A percentile compares a stretch with the other conserved stretches of the same genome.
Evolutionary conservation across 331 rosid species (phyloP).

Genomic region (Dryas integrifolia): DNA sequence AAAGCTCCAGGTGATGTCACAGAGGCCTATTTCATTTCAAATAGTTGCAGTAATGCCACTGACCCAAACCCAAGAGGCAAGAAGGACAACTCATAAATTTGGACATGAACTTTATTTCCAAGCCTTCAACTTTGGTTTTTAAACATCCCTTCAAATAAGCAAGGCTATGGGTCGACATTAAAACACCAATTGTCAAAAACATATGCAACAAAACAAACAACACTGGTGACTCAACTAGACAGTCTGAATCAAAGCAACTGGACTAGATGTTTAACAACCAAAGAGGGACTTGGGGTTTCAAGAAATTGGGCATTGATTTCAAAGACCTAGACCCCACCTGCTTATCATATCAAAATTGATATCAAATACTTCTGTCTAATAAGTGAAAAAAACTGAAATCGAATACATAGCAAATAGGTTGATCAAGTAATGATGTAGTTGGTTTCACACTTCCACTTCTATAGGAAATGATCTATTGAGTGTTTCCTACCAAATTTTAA

Average conservation of each 20-base stretch:
- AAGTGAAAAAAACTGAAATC: not conserved
- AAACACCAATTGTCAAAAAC: not conserved
- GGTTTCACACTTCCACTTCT: conserved; percentile 1
- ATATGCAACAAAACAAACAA: not conserved
- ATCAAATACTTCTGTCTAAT: not conserved
- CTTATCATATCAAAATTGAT: not conserved
- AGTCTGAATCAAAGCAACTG: not conserved
- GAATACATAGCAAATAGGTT: not conserved
- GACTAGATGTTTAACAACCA: not conserved
- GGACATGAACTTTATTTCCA: not conserved
- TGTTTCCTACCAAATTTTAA: not conserved
- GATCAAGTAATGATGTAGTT: not conserved
- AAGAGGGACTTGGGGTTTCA: not conserved
- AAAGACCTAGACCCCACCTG: not conserved
- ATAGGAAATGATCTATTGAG: not conserved
- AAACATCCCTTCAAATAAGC: not conserved
- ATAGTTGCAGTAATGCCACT: not conserved
- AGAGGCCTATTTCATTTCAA: not conserved
- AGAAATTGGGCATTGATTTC: conserved; percentile 6
- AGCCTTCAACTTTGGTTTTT: not conserved
- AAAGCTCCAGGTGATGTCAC: not conserved
- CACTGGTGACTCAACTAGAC: conserved; percentile 13
- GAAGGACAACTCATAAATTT: conserved; percentile 11
- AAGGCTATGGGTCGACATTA: not conserved
- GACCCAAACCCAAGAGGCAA: not conserved